Evolutionary conservation across 495 filamentous ascomycete genomes (phyloP), one percentile per base, ranked within the genome.

Genomic region (Annulohypoxylon bovei): DNA sequence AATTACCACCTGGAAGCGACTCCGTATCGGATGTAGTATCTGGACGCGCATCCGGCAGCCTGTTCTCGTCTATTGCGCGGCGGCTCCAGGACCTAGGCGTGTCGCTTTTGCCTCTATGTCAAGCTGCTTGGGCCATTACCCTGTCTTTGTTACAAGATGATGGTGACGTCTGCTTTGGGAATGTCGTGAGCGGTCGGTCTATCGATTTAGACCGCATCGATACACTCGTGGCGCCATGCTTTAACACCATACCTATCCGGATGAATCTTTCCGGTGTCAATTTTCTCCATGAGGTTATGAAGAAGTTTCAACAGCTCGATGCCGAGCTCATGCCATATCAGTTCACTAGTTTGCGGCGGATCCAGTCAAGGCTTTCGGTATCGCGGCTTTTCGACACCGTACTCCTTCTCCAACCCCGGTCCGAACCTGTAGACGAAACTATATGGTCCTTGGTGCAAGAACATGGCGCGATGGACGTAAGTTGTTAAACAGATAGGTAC

Each of bases 191-290:
- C 70, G 93, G 93, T 1, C 87, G 93, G 33, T 89, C 88, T 0
- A 71, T 91, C 9, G 78, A 89, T 2, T 73, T 93, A 18, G 83
- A 90, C 22, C 83, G 84, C 3, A 83, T 95, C 27, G 86, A 92
- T 11, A 82, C 88, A 4, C 87, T 97, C 7, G 86, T 97, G 20
- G 90, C 91, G 1, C 94, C 94, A 1, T 93, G 93, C 74, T 95
- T 97, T 80, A 97, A 95, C 65, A 97, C 94, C 0, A 82, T 97
- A 20, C 93, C 94, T 0, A 79, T 93, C n/a, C 85, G 93, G 18
- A 76, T 91, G 56, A 75, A 86, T 28, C 54, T 90, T n/a, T 73
- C 79, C 56, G 9, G 60, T 46, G 22, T 74, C 53, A 62, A 83
- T 54, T 66, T 75, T 14, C 88, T 88, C 57, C 52, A 80, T n/a